Evolutionary conservation across 2,329 filamentous ascomycete species (phyloP).

Genomic region (Nigrospora sphaerica): DNA sequence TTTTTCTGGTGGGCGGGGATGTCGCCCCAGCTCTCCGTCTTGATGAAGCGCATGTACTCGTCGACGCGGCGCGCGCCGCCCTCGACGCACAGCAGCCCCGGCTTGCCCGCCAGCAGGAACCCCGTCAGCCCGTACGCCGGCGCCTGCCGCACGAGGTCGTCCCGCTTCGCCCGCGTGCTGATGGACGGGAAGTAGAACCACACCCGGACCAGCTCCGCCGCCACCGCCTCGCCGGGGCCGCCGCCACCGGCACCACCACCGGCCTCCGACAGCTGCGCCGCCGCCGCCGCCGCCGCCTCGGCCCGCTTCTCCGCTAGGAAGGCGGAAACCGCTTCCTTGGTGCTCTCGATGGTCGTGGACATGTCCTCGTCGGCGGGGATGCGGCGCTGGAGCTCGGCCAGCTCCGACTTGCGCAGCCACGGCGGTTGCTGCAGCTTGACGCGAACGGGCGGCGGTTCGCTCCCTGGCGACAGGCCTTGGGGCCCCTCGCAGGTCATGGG

Average conservation of each 20-base stretch:
- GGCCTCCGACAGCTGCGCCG: background rate
- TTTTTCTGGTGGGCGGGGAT: conserved; percentile 57
- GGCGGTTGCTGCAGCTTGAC: conserved; percentile 38
- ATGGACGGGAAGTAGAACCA: conserved; percentile 61
- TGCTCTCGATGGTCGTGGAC: conserved; percentile 35
- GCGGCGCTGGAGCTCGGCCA: conserved; percentile 26
- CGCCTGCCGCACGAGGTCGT: conserved; percentile 48
- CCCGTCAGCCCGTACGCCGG: conserved; percentile 46
- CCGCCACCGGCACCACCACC: too few relatives aligned
- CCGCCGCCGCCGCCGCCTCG: background rate
- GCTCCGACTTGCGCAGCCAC: conserved; percentile 45
- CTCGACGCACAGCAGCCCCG: conserved; percentile 46
- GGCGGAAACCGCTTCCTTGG: conserved; percentile 14
- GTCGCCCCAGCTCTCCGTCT: conserved; percentile 56
- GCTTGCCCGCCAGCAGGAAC: conserved; percentile 54
- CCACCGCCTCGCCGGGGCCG: background rate
- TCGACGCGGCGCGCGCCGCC: conserved; percentile 40
- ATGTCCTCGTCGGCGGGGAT: conserved; percentile 35
- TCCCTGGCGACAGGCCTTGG: conserved; percentile 2
- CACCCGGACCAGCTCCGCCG: conserved; percentile 35
- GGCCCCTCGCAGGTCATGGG: conserved; percentile 17
- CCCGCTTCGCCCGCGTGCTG: conserved; percentile 49
- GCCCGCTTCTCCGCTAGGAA: background rate
- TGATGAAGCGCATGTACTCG: conserved; percentile 56
- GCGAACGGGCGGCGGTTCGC: conserved; percentile 32